Percentiles rank a stretch among this genome's conserved stretches.
Conservation (phyloP, 2,329 filamentous ascomycete genomes). For the Elsinoe fawcettii region DNA sequence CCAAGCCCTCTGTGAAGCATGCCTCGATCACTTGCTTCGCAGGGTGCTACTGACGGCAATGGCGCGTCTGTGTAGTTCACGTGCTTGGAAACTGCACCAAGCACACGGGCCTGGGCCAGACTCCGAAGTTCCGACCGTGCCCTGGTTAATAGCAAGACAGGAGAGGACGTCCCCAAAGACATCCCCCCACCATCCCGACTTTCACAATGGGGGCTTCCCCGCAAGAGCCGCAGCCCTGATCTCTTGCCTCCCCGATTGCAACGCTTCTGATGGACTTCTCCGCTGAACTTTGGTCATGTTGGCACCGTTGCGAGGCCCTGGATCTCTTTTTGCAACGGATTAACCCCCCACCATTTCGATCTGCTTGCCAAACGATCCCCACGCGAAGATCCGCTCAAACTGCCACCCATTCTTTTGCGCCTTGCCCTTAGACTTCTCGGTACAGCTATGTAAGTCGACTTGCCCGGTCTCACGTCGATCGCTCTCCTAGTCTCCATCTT, state of each 20-base stretch:
- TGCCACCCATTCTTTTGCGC: not conserved
- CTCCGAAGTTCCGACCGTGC: not conserved
- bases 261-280: not conserved
- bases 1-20: too few species aligned
- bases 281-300: not conserved
- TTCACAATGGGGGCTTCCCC: not conserved
- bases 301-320: not conserved
- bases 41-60: too few species aligned
- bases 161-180: not conserved
- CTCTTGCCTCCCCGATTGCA: not conserved
- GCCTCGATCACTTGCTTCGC: too few species aligned
- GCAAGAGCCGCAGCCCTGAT: not conserved
- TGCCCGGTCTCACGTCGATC: not conserved
- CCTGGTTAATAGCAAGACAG: not conserved
- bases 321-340: not conserved
- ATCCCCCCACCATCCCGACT: not conserved
- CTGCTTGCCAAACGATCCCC: slow-evolving; percentile 3
- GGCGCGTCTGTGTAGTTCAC: too few species aligned
- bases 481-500: not conserved
- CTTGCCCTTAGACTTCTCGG: not conserved
- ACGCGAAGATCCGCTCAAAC: not conserved
- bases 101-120: not conserved
- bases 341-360: slow-evolving; percentile 2
- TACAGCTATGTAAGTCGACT: slow-evolving; percentile 8
- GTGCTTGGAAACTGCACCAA: not conserved